A percentile compares a stretch with the other conserved stretches of the same genome.
These are phyloP conservation scores for Verbascum thapsus DNA, from an alignment of 257 asterid genomes.

Conservation along the genomic window DNA sequence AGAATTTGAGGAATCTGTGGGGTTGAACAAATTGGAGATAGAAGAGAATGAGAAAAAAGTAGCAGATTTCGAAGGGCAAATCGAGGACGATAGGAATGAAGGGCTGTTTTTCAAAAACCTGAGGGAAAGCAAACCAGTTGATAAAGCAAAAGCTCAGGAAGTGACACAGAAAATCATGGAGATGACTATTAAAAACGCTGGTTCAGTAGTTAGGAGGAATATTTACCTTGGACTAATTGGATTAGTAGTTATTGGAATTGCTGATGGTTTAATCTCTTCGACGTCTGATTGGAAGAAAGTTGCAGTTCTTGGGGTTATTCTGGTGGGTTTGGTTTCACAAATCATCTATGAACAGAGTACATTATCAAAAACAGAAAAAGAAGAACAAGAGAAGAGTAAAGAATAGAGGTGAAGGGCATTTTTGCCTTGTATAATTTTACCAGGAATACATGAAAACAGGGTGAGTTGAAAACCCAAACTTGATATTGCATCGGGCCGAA, in stretches of 20 bases:
- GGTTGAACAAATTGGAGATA: slow-evolving; percentile 64
- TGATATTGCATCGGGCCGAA: slow-evolving; percentile 16
- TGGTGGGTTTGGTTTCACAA: slow-evolving; percentile 79
- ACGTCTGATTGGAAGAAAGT: slow-evolving; percentile 65
- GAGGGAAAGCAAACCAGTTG: slow-evolving; percentile 50
- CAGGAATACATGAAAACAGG: slow-evolving; percentile 30
- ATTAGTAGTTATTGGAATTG: slow-evolving; percentile 61
- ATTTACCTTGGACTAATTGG: slow-evolving; percentile 71
- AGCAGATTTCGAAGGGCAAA: slow-evolving; percentile 60
- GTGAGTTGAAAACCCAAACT: slow-evolving; percentile 31
- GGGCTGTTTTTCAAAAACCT: slow-evolving; percentile 83
- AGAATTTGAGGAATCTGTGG: slow-evolving; percentile 79
- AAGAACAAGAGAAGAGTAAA: slow-evolving; percentile 39
- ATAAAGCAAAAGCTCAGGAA: slow-evolving; percentile 58
- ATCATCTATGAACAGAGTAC: slow-evolving; percentile 69
- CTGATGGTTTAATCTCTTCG: slow-evolving; percentile 55
- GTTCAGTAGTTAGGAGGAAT: slow-evolving; percentile 62
- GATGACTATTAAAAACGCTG: slow-evolving; percentile 58
- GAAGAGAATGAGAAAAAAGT: slow-evolving; percentile 65
- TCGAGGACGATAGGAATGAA: slow-evolving; percentile 71
- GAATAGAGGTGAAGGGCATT: slow-evolving; percentile 38
- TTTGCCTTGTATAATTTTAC: slow-evolving; percentile 22
- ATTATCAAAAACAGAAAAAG: slow-evolving; percentile 48
- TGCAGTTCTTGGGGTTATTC: slow-evolving; percentile 66
- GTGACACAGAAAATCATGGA: slow-evolving; percentile 63